Evolutionary conservation across 139 green algal genomes (phyloP).

Genomic region (Coelastrella sp.): DNA sequence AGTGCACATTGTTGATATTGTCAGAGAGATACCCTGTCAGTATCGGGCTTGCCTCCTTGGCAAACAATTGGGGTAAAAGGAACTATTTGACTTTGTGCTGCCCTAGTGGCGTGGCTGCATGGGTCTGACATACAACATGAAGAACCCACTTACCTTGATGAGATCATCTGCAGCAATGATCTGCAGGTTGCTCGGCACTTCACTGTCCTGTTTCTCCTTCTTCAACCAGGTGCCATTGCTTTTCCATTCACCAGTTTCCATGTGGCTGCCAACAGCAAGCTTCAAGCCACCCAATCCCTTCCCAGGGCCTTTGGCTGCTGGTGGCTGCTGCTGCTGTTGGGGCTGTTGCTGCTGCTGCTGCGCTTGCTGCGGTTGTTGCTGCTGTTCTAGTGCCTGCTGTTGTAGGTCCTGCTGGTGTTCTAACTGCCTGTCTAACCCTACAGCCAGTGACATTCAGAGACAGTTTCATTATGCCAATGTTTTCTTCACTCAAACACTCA

Average conservation of each 20-base stretch:
- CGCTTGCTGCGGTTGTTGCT: background rate
- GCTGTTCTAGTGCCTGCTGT: conserved; percentile 24
- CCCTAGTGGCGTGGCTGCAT: too few relatives aligned
- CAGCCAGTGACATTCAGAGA: background rate
- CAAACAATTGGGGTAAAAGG: too few relatives aligned
- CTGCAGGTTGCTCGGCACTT: conserved; percentile 61
- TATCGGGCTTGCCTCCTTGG: too few relatives aligned
- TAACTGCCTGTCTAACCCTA: background rate
- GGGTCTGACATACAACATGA: too few relatives aligned
- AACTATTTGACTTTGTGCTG: too few relatives aligned
- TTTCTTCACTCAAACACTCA: too few relatives aligned
- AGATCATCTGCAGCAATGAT: conserved; percentile 64
- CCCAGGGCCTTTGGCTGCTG: background rate
- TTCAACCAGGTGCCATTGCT: conserved; percentile 31
- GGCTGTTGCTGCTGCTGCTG: conserved; percentile 5
- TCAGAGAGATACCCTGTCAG: too few relatives aligned
- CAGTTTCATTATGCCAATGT: too few relatives aligned
- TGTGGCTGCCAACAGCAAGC: conserved; percentile 39
- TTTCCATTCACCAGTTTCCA: conserved; percentile 51
- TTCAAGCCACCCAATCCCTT: background rate
- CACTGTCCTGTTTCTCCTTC: conserved; percentile 19
- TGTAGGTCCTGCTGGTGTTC: conserved; percentile 4
- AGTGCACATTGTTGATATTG: background rate
- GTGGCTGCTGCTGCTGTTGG: conserved; percentile 30
- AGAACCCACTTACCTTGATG: conserved; percentile 60